phyloP scores from a whole-genome alignment of 331 rosid genomes.

The Ulmus americana region DNA sequence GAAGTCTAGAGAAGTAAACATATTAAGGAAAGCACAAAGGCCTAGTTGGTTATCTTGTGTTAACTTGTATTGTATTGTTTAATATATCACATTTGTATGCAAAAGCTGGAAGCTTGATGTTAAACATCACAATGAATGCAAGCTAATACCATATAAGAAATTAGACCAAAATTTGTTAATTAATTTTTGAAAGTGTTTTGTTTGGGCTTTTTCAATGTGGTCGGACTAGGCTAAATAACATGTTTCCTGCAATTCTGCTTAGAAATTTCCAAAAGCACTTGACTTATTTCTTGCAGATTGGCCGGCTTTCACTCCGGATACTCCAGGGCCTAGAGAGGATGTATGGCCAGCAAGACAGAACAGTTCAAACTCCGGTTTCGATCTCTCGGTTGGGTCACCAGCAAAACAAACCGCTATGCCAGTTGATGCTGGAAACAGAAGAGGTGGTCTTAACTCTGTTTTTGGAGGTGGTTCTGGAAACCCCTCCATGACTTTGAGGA shows the following conservation, averaged over 20 bases:
- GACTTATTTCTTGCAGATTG: slow-evolving; percentile 87
- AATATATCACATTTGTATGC: too few relatives aligned
- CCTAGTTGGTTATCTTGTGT: too few relatives aligned
- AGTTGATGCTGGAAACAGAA: slow-evolving; percentile 65
- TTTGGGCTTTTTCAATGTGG: slow-evolving; percentile 1
- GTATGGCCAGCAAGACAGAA: slow-evolving; percentile 88
- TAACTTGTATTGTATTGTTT: too few relatives aligned
- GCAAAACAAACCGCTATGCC: slow-evolving; percentile 51
- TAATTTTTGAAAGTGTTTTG: not conserved
- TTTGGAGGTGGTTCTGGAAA: slow-evolving; percentile 62
- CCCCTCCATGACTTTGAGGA: slow-evolving; percentile 74
- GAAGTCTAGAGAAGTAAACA: not conserved
- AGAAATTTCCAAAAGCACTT: slow-evolving; percentile 67
- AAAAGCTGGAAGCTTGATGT: too few relatives aligned
- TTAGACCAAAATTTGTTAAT: not conserved
- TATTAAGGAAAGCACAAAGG: too few relatives aligned
- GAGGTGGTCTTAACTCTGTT: slow-evolving; percentile 48
- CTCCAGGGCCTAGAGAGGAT: slow-evolving; percentile 98
- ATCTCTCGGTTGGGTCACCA: slow-evolving; percentile 76
- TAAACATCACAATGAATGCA: too few relatives aligned
- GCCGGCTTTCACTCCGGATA: slow-evolving; percentile 67
- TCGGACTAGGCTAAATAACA: slow-evolving; percentile 7
- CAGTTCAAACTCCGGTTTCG: slow-evolving; percentile 78
- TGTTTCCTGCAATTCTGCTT: slow-evolving; percentile 21
- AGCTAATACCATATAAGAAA: not conserved